Evolutionary conservation across 2,329 filamentous ascomycete species (phyloP).

Genomic region (Xylogone sp.): DNA sequence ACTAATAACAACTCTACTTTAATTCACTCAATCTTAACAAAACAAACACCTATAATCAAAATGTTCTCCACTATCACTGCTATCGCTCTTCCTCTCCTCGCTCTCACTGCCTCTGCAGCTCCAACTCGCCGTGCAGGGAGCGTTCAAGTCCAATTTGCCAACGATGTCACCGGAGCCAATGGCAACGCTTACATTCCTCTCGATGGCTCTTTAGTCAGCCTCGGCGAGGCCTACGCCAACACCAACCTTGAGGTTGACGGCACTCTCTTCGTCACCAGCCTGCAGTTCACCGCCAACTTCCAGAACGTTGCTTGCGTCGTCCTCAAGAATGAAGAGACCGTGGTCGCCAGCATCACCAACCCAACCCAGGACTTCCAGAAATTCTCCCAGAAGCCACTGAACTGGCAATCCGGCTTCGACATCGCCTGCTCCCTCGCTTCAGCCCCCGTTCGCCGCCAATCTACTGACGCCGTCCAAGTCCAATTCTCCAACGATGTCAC

Average conservation of each 20-base stretch:
- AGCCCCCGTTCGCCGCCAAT: slow-evolving; percentile 3
- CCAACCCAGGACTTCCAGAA: slow-evolving; percentile 6
- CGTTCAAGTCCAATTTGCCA: slow-evolving; percentile 8
- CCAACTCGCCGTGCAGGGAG: slow-evolving; percentile 4
- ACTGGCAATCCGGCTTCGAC: slow-evolving; percentile 8
- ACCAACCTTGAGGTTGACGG: slow-evolving; percentile 7
- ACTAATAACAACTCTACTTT: slow-evolving; percentile 2
- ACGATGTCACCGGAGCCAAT: slow-evolving; percentile 8
- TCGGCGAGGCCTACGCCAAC: slow-evolving; percentile 6
- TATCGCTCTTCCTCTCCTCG: slow-evolving; percentile 6
- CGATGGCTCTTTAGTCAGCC: slow-evolving; percentile 5
- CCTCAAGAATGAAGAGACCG: slow-evolving; percentile 5
- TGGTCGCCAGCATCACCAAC: slow-evolving; percentile 6
- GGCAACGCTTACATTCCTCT: slow-evolving; percentile 7
- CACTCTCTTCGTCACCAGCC: slow-evolving; percentile 7
- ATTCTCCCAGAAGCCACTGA: slow-evolving; percentile 8
- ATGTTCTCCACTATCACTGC: slow-evolving; percentile 6
- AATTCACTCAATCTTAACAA: slow-evolving; percentile 4
- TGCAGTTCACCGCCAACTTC: slow-evolving; percentile 8
- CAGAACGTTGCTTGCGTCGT: slow-evolving; percentile 7
- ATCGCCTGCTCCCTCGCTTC: slow-evolving; percentile 6
- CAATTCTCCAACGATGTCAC: slow-evolving; percentile 9
- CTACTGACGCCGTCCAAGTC: slow-evolving; percentile 3
- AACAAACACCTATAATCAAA: slow-evolving; percentile 5
- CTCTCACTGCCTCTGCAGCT: slow-evolving; percentile 5